Percentiles rank a stretch among this genome's conserved stretches.
These are phyloP conservation scores for Fusarium begoniae DNA, from an alignment of 2,329 filamentous ascomycete species.

Conservation along the genomic window DNA sequence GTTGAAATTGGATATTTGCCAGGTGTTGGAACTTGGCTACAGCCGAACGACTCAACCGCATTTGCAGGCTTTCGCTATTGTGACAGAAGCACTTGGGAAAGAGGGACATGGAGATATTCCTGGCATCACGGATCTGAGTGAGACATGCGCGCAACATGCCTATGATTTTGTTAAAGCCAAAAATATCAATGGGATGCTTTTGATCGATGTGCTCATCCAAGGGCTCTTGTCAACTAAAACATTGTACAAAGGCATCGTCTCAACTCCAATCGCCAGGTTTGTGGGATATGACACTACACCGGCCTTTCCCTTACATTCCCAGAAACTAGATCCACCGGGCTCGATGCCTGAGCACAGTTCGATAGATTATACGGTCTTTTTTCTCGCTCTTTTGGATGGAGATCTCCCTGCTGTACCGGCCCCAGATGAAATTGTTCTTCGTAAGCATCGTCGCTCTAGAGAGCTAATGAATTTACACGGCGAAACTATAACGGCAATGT, in stretches of 20 bases:
- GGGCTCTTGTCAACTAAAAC: accelerated
- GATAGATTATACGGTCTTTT: neutral
- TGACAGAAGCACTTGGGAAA: neutral
- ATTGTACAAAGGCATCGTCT: accelerated
- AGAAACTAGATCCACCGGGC: accelerated
- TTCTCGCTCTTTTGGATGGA: accelerated
- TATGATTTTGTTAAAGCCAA: neutral
- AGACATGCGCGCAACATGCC: too few relatives aligned
- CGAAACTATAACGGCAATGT: neutral
- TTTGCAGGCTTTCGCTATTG: neutral
- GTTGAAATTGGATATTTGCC: neutral
- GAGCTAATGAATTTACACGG: neutral
- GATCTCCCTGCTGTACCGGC: accelerated
- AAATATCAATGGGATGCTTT: neutral
- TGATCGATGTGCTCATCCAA: neutral
- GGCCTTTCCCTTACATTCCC: too few relatives aligned
- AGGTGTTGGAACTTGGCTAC: neutral
- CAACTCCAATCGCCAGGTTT: accelerated
- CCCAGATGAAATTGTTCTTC: neutral
- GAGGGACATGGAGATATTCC: neutral
- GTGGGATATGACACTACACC: too few relatives aligned
- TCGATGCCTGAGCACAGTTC: neutral
- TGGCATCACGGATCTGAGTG: accelerated
- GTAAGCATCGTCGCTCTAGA: accelerated
- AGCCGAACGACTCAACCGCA: accelerated